Evolutionary conservation across 2,329 filamentous ascomycete genomes (phyloP), one percentile per base, ranked within the genome.

Genomic region (Sclerotinia glacialis): DNA sequence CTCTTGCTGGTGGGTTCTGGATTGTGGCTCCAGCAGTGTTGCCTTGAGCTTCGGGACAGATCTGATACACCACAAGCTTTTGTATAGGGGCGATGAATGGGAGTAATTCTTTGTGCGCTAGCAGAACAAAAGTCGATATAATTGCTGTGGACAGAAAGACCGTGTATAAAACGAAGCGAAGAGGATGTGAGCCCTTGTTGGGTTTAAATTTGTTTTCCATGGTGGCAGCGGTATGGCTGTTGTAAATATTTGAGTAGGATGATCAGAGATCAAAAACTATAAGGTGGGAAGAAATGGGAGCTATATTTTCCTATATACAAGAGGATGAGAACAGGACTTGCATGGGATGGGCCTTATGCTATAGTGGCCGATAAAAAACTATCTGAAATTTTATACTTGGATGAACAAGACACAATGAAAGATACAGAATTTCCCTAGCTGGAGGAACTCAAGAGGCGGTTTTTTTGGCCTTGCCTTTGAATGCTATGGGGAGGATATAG

Each of bases 181-280:
- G 52, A 14, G 18, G n/a, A 49, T 49, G 28, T 34, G 28, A n/a
- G 28, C 18, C 18, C 5, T 18, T n/a, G 2, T 11, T 34, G 28
- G 18, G 5, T n/a, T n/a, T 54, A 21, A 34, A 54, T 37, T 37
- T 54, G 21, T 54, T 54, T n/a, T 54, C 52, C 28, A 54, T 54
- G 1, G 0, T 54, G 12, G 14, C 37, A 16, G 12, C 14, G 37
- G 37, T 40, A 40, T 40, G 37, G 37, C 37, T 54, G 18, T 7
- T 52, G 7, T n/a, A 11, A 31, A 8, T 2, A 2, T 54, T 28
- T 37, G 9, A 54, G 21, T 34, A 12, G 1, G 8, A 21, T n/a
- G 11, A n/a, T 34, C 2, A 11, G 12, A 54, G 7, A 0, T 3
- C 5, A 0, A n/a, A 14, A n/a, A 2, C 0, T 6, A 37, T 2